phyloP scores from a whole-genome alignment of 768 basidiomycete genomes.

The Rhodosporidiobolus odoratus region DNA sequence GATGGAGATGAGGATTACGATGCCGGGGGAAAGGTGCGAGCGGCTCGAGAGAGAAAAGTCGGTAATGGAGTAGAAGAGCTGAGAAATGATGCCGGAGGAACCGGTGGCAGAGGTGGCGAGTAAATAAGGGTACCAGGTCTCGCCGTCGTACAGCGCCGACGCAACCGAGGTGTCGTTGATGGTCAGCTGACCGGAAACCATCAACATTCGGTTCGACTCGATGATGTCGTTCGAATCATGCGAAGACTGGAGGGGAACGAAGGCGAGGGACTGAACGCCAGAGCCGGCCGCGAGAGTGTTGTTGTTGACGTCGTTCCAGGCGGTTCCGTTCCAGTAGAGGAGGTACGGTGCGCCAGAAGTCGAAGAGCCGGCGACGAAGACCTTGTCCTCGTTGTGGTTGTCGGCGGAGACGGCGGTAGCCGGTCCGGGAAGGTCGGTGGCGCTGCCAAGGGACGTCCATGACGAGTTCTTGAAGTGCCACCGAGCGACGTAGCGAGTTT shows the following conservation, averaged over 20 bases:
- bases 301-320: conserved; percentile 66
- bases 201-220: conserved; percentile 77
- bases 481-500: conserved; percentile 64
- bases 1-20: conserved; percentile 94
- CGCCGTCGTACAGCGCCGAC: conserved; percentile 79
- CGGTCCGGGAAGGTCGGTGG: conserved; percentile 70
- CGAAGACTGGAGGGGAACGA: conserved; percentile 81
- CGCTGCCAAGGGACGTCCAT: conserved; percentile 61
- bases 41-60: conserved; percentile 65
- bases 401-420: conserved; percentile 84
- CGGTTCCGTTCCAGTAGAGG: conserved; percentile 73
- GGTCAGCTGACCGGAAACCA: conserved; percentile 73
- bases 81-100: conserved; percentile 62
- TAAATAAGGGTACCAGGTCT: conserved; percentile 74
- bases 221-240: conserved; percentile 64
- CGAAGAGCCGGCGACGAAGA: conserved; percentile 81
- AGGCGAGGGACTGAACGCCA: conserved; percentile 71
- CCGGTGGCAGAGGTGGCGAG: conserved; percentile 63
- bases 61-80: conserved; percentile 75
- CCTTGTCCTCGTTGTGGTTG: conserved; percentile 67
- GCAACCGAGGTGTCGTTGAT: conserved; percentile 75
- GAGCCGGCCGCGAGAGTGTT: conserved; percentile 46
- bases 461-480: conserved; percentile 66
- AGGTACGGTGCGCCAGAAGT: conserved; percentile 67
- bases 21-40: conserved; percentile 80